Base-by-base conservation (phyloP, 805 yeast genomes). In the Kodamaea fukazawae region DNA sequence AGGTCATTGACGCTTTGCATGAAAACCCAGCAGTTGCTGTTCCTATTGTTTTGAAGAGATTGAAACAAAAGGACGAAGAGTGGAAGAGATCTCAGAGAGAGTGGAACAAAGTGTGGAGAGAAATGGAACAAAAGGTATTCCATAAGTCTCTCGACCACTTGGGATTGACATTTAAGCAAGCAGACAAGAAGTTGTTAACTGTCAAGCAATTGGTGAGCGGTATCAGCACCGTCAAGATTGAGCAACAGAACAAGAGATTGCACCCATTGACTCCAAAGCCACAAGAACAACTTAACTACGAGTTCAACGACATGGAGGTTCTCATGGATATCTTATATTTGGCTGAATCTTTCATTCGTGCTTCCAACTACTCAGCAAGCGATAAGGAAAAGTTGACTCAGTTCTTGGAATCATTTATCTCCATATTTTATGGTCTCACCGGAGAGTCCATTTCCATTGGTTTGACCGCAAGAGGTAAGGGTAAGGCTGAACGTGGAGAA, bases 71-170 rank as follows among this genome's bases (percentile, higher is more conserved):
- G 64, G 98, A 93, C 59, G 98, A 93, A 63, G 99, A 93, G 64
- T 93, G 99, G 99, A 86, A 88, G 62, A 79, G 96, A 46, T 90
- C 96, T 2, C 99, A 91, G 55, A 79, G 98, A 53, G 98, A 93
- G 60, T 93, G 99, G 98, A 91, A 91, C 65, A 91, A 91, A 59
- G 95, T 89, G 10, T 93, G 99, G 99, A 81, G 99, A 57, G 98
- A 91, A 64, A 81, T 95, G 65, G 99, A 93, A 62, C 96, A 90
- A 57, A 90, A 88, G 54, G 96, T 89, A 0, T 90, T 86, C 60
- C 87, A 81, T 70, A 93, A 93, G 62, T 86, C 96, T 2, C 71
- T 93, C 49, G 99, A 93, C 60, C 99, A 93, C 60, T 70, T 91
- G 46, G 99, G 99, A 1, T 73, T 93, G 53, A 90, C 97, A 0